Evolutionary conservation across 257 asterid genomes (phyloP), one percentile per base, ranked within the genome.

Genomic region (Solanum etuberosum): DNA sequence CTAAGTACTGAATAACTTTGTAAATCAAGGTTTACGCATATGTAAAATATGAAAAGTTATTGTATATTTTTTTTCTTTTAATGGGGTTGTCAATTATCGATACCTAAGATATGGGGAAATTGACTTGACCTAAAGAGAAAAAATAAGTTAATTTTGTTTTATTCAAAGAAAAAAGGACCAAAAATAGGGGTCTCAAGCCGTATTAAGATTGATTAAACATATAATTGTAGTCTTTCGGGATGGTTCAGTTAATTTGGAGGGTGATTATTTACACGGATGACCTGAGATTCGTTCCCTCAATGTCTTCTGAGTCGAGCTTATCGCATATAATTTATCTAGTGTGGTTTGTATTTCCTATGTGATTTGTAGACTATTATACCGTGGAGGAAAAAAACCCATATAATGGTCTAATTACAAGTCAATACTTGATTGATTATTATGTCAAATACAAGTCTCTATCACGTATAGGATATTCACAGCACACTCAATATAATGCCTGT

Each of bases 371-470:
- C n/a, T n/a, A n/a, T n/a, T n/a, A n/a, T n/a, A n/a, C n/a, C n/a
- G n/a, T n/a, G n/a, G n/a, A n/a, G n/a, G n/a, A n/a, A 51, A 51
- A 48, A 18, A 18, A 72, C 8, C 4, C 27, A 40, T 77, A 51
- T 77, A 25, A 4, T 2, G 9, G n/a, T 77, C 14, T 77, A n/a
- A 77, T 57, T 20, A 77, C 37, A 77, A 42, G 25, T 43, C 84
- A 78, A n/a, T 77, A 42, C n/a, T 25, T 76, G 25, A 42, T 77
- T 29, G 9, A 77, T 25, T 42, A 77, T 76, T 77, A 11, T 42
- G 38, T 78, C 63, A 78, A 42, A 78, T 78, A 42, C 38, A 25
- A 77, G 84, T 78, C 25, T 78, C 63, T 42, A 15, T 78, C 84
- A 42, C n/a, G 42, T 14, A 3, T 14, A 14, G 83, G 35, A 77